Evolutionary conservation across 257 asterid genomes (phyloP), one percentile per base, ranked within the genome.

Genomic region (Fraxinus pennsylvanica): DNA sequence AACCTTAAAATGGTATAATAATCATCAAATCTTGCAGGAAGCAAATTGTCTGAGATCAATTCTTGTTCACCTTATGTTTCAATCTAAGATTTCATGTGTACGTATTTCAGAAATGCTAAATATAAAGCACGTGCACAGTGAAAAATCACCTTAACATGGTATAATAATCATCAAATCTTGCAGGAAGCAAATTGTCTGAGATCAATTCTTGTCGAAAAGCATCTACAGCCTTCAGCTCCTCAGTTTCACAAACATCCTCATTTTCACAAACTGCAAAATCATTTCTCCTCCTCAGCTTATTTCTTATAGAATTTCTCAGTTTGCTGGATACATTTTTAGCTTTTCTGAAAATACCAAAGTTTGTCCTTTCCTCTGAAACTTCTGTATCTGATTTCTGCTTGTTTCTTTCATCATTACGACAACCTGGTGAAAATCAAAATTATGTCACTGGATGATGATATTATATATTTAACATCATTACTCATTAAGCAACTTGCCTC

Each of bases 1-100:
- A 76, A 91, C 98, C 97, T 91, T 81, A 90, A 76, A 90, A 90
- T 79, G 50, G 77, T 76, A 83, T 88, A 89, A 87, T 83, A 85
- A 83, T 89, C 87, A 78, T 93, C 94, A 81, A 83, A 90, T 79
- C 83, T 86, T 27, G 74, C 74, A 78, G 97, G 96, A 79, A 93
- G 90, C 84, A 91, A 78, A 68, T 82, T 82, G 27, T 93, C 95
- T 30, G 15, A 50, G 78, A 85, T 30, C 63, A 93, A 84, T n/a
- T 77, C 81, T 74, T 87, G 88, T 77, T 38, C 9, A 6, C 9
- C 9, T 6, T 6, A 32, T 32, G 6, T 76, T 30, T 36, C 22
- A 35, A 73, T 66, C 59, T n/a, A 74, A 50, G 19, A 12, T 36
- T 61, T 45, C 41, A 77, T 21, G 59, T 61, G 15, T 22, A 3